Evolutionary conservation across 2,329 filamentous ascomycete species (phyloP).

Genomic region (Pseudogymnoascus sp.): DNA sequence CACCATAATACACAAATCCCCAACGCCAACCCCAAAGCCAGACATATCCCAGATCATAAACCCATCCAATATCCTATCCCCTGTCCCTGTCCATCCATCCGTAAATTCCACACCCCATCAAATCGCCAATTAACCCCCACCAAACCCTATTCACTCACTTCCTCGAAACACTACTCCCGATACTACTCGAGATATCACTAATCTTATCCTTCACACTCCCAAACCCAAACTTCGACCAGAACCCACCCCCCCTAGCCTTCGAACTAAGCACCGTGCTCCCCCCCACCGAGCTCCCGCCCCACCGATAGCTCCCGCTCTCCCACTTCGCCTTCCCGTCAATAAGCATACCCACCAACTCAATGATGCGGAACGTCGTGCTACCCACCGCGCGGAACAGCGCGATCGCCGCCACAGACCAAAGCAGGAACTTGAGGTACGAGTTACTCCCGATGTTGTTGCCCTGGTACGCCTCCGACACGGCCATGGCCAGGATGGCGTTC

Average conservation of each 20-base stretch:
- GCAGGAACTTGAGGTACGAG: slow-evolving; percentile 83
- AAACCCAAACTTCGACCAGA: slow-evolving; percentile 18
- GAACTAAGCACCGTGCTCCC: slow-evolving; percentile 17
- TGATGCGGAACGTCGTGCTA: slow-evolving; percentile 68
- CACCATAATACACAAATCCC: slow-evolving; percentile 6
- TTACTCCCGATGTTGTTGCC: slow-evolving; percentile 66
- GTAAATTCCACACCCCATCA: slow-evolving; percentile 1
- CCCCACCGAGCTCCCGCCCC: neutral
- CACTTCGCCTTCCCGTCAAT: slow-evolving; percentile 68
- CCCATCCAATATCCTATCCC: neutral
- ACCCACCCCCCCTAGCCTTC: slow-evolving; percentile 23
- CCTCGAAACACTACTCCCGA: slow-evolving; percentile 22
- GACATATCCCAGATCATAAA: slow-evolving; percentile 1
- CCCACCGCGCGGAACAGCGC: slow-evolving; percentile 85
- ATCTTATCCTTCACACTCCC: slow-evolving; percentile 20
- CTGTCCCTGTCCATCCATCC: neutral
- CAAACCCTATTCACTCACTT: neutral
- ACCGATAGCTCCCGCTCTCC: slow-evolving; percentile 9
- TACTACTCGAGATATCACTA: slow-evolving; percentile 17
- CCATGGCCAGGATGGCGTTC: slow-evolving; percentile 91
- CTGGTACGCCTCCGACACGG: slow-evolving; percentile 77
- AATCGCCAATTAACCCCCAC: neutral
- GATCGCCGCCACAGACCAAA: slow-evolving; percentile 81
- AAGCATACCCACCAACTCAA: slow-evolving; percentile 74
- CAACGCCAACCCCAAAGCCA: neutral